Percentiles rank a stretch among this genome's conserved stretches.
These are phyloP conservation scores for Amylostereum chailletii DNA, from an alignment of 1,284 basidiomycete genomes.

Conservation along the genomic window DNA sequence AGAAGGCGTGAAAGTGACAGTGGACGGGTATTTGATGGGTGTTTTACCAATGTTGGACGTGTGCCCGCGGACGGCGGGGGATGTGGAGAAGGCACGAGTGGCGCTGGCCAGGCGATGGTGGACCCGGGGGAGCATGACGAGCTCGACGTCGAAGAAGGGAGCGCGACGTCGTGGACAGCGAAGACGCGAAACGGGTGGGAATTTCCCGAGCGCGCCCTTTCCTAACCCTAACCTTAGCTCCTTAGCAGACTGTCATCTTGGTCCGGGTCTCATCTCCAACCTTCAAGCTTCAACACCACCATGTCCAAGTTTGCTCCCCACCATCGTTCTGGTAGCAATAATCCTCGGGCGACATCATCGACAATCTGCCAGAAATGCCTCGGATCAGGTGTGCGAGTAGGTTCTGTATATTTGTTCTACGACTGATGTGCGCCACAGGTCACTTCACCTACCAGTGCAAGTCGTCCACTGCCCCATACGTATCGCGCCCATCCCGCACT, in stretches of 20 bases:
- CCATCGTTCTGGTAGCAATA: conserved; percentile 38
- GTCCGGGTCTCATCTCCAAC: neutral
- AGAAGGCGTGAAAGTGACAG: conserved; percentile 53
- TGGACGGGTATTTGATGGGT: conserved; percentile 65
- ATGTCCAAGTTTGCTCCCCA: conserved; percentile 83
- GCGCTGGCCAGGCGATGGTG: conserved; percentile 1
- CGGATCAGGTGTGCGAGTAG: conserved; percentile 34
- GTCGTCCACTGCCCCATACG: conserved; percentile 50
- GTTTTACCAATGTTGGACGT: conserved; percentile 76
- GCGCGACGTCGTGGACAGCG: neutral
- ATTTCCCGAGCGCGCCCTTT: neutral
- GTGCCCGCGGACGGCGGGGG: conserved; percentile 26
- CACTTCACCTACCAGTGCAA: conserved; percentile 80
- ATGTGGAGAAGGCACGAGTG: conserved; percentile 37
- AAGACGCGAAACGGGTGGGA: neutral
- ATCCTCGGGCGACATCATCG: conserved; percentile 49
- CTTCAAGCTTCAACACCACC: neutral
- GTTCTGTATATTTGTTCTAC: neutral
- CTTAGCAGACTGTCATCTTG: too few species aligned
- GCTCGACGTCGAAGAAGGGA: neutral
- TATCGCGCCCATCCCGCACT: conserved; percentile 70
- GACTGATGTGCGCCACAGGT: conserved; percentile 29
- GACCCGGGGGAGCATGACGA: neutral
- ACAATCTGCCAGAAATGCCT: conserved; percentile 79
- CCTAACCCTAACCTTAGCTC: neutral